Base-by-base conservation (phyloP, 306 rosid genomes). In the Datisca glomerata region DNA sequence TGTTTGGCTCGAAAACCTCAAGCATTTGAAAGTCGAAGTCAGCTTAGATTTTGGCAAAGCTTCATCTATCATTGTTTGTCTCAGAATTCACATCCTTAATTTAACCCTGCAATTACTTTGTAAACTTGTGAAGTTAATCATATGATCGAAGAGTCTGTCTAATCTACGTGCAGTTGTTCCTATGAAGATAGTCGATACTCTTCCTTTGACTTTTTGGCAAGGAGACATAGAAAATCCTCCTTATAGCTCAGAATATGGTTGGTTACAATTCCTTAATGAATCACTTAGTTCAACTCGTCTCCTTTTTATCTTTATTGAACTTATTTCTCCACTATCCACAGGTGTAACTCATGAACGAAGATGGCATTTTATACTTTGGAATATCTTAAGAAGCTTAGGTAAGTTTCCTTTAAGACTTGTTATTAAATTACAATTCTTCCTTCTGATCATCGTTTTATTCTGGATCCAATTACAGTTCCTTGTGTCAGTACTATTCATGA, bases 151-250 rank as follows among this genome's bases (percentile, higher is more conserved):
- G n/a, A 8, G 4, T 27, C 11, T 12, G 9, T 31, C n/a, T 8
- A 31, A 31, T 31, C 12, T 45, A n/a, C 16, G 6, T 45, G 1
- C 21, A 45, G 50, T 20, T 13, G 10, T 17, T 25, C 13, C 7
- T 4, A 35, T 25, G 18, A 28, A 18, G 11, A 2, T 25, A 9
- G 12, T 13, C 27, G 35, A 45, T 24, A 7, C 50, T 24, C 9
- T 2, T 37, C 23, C 32, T 21, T 24, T 10, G 21, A 20, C 23
- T 21, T 13, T 4, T 9, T 3, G 16, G 5, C 5, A 15, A 8
- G 34, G 21, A 16, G 50, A 45, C 16, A 35, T 45, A 2, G 50
- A 45, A 45, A 45, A 45, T 19, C 50, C 36, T 25, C 21, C 23
- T 25, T 7, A 41, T 17, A 25, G 16, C 36, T 14, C 36, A 8